A percentile compares a stretch with the other conserved stretches of the same genome.
Conservation (phyloP, 2,329 filamentous ascomycete genomes). For the Beauveria medogensis region DNA sequence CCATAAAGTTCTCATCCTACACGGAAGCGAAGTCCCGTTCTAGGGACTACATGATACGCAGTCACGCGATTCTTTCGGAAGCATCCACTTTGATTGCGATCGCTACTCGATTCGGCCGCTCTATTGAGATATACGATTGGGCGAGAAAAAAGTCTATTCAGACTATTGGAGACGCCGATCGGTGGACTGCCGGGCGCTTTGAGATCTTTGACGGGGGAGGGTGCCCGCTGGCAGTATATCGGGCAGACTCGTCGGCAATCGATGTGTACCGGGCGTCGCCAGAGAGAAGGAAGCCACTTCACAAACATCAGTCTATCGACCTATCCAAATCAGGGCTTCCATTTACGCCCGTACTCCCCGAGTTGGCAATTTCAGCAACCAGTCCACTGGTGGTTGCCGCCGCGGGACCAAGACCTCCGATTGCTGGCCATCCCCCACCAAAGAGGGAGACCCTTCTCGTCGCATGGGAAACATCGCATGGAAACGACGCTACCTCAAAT, state of each 20-base stretch:
- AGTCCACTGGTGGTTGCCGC: constrained; percentile 30
- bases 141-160: constrained; percentile 31
- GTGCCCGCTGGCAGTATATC: constrained; percentile 28
- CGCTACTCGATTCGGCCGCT: constrained; percentile 30
- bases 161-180: constrained; percentile 27
- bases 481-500: constrained; percentile 15
- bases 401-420: constrained; percentile 30
- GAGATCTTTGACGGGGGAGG: constrained; percentile 27
- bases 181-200: constrained; percentile 29
- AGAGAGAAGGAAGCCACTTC: constrained; percentile 29
- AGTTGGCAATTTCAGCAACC: constrained; percentile 31
- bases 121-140: constrained; percentile 34
- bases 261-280: constrained; percentile 25
- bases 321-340: constrained; percentile 27
- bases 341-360: constrained; percentile 29
- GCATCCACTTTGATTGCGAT: constrained; percentile 29
- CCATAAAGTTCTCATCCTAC: constrained; percentile 32
- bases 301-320: constrained; percentile 26
- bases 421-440: constrained; percentile 28
- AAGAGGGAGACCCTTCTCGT: constrained; percentile 30
- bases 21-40: constrained; percentile 30
- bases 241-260: constrained; percentile 22
- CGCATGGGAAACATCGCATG: constrained; percentile 29
- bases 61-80: constrained; percentile 33
- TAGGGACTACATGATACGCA: constrained; percentile 35